These are phyloP conservation scores for Aspergillus cavernicola DNA, from an alignment of 495 filamentous ascomycete genomes.

Conservation along the genomic window DNA sequence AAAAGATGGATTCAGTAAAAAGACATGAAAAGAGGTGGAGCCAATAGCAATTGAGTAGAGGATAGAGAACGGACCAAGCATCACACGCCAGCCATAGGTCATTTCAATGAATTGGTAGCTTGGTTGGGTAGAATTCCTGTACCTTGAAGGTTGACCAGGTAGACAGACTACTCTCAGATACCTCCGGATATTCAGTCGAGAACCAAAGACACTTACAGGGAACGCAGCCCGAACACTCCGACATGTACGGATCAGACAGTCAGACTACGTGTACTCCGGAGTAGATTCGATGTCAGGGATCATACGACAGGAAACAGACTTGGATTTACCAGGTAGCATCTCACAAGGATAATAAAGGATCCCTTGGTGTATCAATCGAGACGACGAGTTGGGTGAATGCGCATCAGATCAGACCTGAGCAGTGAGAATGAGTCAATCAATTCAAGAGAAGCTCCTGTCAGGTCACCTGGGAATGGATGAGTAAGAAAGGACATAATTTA, in stretches of 20 bases:
- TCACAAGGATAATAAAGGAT: no score
- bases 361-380: no score
- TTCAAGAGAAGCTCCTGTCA: constrained; percentile 13
- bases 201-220: constrained; percentile 1
- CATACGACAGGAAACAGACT: no score
- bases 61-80: no score
- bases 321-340: no score
- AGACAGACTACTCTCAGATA: constrained; percentile 9
- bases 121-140: constrained; percentile 1
- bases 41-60: constrained; percentile 23
- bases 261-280: constrained; percentile 13
- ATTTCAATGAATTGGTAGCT: constrained; percentile 3
- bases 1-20: constrained; percentile 12
- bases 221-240: constrained; percentile 6
- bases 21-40: constrained; percentile 28
- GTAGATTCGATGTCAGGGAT: no score
- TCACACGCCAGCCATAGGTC: constrained; percentile 13
- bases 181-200: constrained; percentile 13
- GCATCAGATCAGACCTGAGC: not conserved
- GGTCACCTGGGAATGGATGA: constrained; percentile 10
- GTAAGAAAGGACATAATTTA: no score
- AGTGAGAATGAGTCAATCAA: constrained; percentile 10
- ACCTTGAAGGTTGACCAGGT: constrained; percentile 5
- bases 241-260: not conserved
- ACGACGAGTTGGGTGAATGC: not conserved